These are phyloP conservation scores for Actinidia polygama DNA, from an alignment of 179 eudicot genomes.

Conservation along the genomic window DNA sequence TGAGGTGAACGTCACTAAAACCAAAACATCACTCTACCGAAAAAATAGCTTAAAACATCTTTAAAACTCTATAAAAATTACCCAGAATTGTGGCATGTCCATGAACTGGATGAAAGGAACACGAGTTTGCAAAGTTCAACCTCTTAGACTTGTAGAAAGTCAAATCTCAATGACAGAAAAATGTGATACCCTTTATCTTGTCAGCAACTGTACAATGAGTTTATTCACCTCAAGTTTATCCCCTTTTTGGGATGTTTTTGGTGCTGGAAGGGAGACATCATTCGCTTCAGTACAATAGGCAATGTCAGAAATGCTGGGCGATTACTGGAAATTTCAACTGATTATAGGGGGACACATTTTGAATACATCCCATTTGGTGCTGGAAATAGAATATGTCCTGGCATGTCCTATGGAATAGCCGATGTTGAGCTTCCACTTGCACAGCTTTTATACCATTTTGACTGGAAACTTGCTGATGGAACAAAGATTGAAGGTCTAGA, in stretches of 20 bases:
- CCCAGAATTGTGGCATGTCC: no score
- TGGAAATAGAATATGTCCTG: slow-evolving; percentile 33
- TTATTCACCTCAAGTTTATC: background rate
- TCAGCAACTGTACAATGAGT: background rate
- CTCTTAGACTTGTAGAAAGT: no score
- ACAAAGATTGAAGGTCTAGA: slow-evolving; percentile 21
- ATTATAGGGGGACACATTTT: slow-evolving; percentile 25
- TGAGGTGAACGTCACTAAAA: no score
- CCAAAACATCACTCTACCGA: no score
- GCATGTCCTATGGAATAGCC: slow-evolving; percentile 9
- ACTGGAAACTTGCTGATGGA: slow-evolving; percentile 28
- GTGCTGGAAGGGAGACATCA: slow-evolving; percentile 34
- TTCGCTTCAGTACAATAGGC: slow-evolving; percentile 29
- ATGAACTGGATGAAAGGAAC: no score
- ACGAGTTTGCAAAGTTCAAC: no score
- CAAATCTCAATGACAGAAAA: no score
- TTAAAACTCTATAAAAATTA: no score
- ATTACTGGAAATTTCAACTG: slow-evolving; percentile 24
- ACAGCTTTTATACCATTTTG: slow-evolving; percentile 24
- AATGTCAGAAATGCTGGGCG: slow-evolving; percentile 37
- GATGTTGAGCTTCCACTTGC: slow-evolving; percentile 29
- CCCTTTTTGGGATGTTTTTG: slow-evolving; percentile 27
- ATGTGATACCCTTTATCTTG: no score
- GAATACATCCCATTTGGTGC: slow-evolving; percentile 39
- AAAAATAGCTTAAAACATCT: no score